Evolutionary conservation across 805 yeast species (phyloP).

Genomic region (Saccharomycopsis selenospora): DNA sequence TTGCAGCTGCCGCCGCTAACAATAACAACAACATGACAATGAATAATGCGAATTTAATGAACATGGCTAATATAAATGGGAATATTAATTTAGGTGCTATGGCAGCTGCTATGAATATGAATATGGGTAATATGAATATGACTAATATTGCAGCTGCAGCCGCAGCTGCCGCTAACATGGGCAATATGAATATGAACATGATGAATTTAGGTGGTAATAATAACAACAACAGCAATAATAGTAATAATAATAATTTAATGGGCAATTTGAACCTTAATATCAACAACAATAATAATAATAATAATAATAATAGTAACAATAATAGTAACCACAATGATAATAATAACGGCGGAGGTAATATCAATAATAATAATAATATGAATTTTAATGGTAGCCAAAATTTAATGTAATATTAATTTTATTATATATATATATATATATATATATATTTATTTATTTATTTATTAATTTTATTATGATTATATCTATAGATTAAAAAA

Average conservation of each 20-base stretch:
- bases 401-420: neutral
- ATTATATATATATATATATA: too few species aligned
- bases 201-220: neutral
- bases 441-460: too few species aligned
- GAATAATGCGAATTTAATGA: neutral
- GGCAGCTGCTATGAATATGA: neutral
- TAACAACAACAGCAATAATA: slow-evolving; percentile 10
- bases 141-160: neutral
- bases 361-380: neutral
- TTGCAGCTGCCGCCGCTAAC: slow-evolving; percentile 7
- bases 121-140: slow-evolving; percentile 2
- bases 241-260: neutral
- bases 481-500: too few species aligned
- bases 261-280: slow-evolving; percentile 1
- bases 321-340: neutral
- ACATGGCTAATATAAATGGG: neutral
- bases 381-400: neutral
- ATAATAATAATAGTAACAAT: neutral
- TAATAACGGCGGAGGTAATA: neutral
- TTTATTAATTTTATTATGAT: too few species aligned
- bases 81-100: neutral
- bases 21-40: slow-evolving; percentile 14
- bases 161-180: slow-evolving; percentile 3
- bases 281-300: neutral
- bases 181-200: slow-evolving; percentile 10